Evolutionary conservation across 768 basidiomycete species (phyloP).

Genomic region (Mrakia blollopis): DNA sequence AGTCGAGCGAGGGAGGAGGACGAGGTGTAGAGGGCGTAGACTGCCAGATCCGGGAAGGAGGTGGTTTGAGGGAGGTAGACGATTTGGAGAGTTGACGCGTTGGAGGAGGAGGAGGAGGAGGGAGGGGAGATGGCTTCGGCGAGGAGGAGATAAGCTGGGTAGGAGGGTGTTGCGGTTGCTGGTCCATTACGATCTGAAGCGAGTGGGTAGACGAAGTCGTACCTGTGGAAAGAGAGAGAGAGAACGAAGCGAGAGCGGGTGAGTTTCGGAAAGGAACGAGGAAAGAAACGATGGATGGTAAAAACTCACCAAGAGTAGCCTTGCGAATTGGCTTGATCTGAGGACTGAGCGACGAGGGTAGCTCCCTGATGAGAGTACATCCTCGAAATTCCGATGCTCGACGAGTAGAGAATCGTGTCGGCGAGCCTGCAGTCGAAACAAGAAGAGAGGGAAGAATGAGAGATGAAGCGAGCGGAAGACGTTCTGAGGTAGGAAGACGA

Average conservation of each 20-base stretch:
- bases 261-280: too few species aligned
- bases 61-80: slow-evolving; percentile 33
- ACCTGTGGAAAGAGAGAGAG: slow-evolving; percentile 41
- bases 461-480: not conserved
- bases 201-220: slow-evolving; percentile 44
- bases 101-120: slow-evolving; percentile 34
- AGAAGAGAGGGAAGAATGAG: not conserved
- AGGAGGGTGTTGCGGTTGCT: slow-evolving; percentile 41
- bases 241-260: slow-evolving; percentile 36
- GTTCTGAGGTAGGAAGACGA: not conserved
- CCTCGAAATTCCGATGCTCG: slow-evolving; percentile 40
- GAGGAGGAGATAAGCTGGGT: slow-evolving; percentile 44
- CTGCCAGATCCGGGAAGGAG: slow-evolving; percentile 37
- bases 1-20: slow-evolving; percentile 34
- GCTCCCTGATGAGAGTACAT: slow-evolving; percentile 45
- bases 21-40: slow-evolving; percentile 44
- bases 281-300: not conserved
- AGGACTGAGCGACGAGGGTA: slow-evolving; percentile 43
- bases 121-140: slow-evolving; percentile 41
- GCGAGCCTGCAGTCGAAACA: slow-evolving; percentile 35
- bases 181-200: slow-evolving; percentile 38
- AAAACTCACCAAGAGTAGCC: slow-evolving; percentile 38
- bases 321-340: slow-evolving; percentile 41
- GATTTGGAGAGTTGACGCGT: slow-evolving; percentile 36
- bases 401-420: slow-evolving; percentile 43